Base-by-base conservation (phyloP, 1,139 yeast genomes). In the Magnusiomyces clavatus region DNA sequence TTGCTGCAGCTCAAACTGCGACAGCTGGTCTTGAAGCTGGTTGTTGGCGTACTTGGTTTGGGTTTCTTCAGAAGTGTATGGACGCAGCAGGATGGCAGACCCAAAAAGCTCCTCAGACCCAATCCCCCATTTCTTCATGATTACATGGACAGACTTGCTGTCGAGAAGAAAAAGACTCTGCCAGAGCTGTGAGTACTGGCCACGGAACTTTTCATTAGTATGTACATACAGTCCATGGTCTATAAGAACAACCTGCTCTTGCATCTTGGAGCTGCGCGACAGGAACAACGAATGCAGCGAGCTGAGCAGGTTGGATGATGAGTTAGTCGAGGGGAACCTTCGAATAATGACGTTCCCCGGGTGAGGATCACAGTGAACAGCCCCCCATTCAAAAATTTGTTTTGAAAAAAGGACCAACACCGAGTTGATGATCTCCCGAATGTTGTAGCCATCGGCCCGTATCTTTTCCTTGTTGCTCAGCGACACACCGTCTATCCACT, bases 301-400 rank as follows among this genome's bases (percentile, higher is more conserved):
- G 19, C 42, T 39, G 38, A 14, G 17, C n/a, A n/a, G 3, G 14
- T 24, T 13, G 20, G 8, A 5, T 4, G 10, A 10, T n/a, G 31
- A 16, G 19, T 13, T 16, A 10, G 42, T 60, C 1, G 60, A 58
- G n/a, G 61, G 54, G 31, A 69, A 66, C 34, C 70, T 62, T 43
- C 88, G 68, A 2, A 81, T 78, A 54, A 85, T 64, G 56, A 86
- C 67, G 62, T 86, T 86, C 3, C 95, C 95, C 1, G 94, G 94
- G 62, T 86, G 95, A 6, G 92, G 87, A 64, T 86, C 95, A 50
- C 89, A 80, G 64, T 86, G 94, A 14, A 86, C 81, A 55, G 80
- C 74, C 6, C 94, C 94, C 78, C 86, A 85, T 43, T 76, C 72
- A 64, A 84, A 86, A 35, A 84, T 82, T 69, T 83, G 90, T 54